phyloP scores from a whole-genome alignment of 352 stramenopile species.

The Phytophthora pini region DNA sequence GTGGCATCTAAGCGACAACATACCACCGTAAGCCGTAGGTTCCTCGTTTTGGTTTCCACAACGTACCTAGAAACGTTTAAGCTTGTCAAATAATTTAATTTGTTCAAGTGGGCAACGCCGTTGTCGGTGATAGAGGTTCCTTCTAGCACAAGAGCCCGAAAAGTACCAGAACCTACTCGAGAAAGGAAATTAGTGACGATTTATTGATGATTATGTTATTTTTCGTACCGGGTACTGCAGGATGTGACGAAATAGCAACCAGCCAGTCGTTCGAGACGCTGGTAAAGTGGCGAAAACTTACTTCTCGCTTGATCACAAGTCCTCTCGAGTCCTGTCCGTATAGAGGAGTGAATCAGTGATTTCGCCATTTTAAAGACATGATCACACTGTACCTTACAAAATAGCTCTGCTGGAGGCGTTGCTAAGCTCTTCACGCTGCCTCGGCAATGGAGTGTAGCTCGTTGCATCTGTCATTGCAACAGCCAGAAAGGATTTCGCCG shows the following conservation, averaged over 20 bases:
- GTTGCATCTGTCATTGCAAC: slow-evolving; percentile 26
- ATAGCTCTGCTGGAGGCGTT: slow-evolving; percentile 32
- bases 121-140: slow-evolving; percentile 40
- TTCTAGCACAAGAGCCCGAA: slow-evolving; percentile 31
- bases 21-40: neutral
- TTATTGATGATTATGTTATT: neutral
- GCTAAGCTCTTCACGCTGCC: slow-evolving; percentile 28
- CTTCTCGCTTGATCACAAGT: slow-evolving; percentile 27
- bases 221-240: slow-evolving; percentile 11
- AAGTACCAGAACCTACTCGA: slow-evolving; percentile 10
- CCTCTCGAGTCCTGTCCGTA: slow-evolving; percentile 33
- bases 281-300: slow-evolving; percentile 34
- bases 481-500: slow-evolving; percentile 21
- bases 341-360: neutral
- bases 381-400: slow-evolving; percentile 41
- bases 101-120: slow-evolving; percentile 26
- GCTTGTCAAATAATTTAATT: slow-evolving; percentile 36
- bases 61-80: slow-evolving; percentile 41
- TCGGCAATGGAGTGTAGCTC: slow-evolving; percentile 32
- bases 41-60: neutral
- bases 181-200: neutral
- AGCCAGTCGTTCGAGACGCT: slow-evolving; percentile 46
- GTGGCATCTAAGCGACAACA: slow-evolving; percentile 36
- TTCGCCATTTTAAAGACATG: neutral
- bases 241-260: slow-evolving; percentile 26